A percentile compares a stretch with the other conserved stretches of the same genome.
These are phyloP conservation scores for Rhizomucor pusillus DNA, from an alignment of 371 early-diverging fungal genomes.

Conservation along the genomic window DNA sequence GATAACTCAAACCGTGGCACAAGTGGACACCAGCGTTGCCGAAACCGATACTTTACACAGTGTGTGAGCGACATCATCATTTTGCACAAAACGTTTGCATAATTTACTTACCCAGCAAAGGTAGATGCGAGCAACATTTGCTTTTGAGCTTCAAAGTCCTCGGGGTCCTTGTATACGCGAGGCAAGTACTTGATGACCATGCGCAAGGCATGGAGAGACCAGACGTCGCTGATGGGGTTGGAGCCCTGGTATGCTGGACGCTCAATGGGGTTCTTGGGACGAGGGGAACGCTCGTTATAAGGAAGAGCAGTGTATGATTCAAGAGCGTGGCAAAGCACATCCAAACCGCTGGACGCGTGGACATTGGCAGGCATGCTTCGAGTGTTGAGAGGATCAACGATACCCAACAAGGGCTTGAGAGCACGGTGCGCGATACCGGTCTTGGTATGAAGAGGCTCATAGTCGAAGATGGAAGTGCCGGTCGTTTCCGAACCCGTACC, in stretches of 20 bases:
- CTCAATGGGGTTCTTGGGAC: conserved; percentile 78
- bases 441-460: conserved; percentile 80
- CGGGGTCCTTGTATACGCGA: conserved; percentile 67
- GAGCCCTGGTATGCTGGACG: conserved; percentile 92
- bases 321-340: conserved; percentile 86
- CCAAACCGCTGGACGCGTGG: conserved; percentile 83
- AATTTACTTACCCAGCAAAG: conserved; percentile 59
- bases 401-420: conserved; percentile 82
- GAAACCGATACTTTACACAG: conserved; percentile 70
- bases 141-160: conserved; percentile 74
- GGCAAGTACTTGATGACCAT: conserved; percentile 83
- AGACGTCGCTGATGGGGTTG: conserved; percentile 90
- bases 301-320: conserved; percentile 93
- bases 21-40: conserved; percentile 91
- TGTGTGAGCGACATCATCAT: neutral
- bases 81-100: too few species aligned
- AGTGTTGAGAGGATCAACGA: conserved; percentile 89
- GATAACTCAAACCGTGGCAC: conserved; percentile 66
- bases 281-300: conserved; percentile 75
- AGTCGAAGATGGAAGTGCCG: conserved; percentile 89
- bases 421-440: conserved; percentile 90
- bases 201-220: conserved; percentile 81
- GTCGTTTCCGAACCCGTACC: conserved; percentile 93
- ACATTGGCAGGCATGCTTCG: conserved; percentile 83
- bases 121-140: conserved; percentile 91